Conservation (phyloP, 2,329 filamentous ascomycete species). For the Xylaria sp. region DNA sequence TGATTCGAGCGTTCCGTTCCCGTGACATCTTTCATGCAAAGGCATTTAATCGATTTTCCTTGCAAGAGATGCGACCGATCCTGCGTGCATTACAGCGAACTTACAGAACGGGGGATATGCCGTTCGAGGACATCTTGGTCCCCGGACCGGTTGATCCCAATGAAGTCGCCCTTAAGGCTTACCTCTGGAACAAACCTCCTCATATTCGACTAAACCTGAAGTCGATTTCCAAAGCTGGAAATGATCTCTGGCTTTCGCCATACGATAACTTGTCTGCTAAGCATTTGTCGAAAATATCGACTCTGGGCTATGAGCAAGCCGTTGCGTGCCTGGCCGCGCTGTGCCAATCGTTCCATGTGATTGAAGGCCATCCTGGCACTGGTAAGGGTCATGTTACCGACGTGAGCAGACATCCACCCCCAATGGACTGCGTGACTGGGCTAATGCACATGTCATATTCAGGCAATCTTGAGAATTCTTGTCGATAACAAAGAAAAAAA, state of each 20-base stretch:
- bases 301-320: slow-evolving; percentile 49
- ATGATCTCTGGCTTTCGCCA: neutral
- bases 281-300: slow-evolving; percentile 33
- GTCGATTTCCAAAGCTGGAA: neutral
- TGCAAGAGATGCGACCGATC: too few relatives aligned
- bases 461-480: slow-evolving; percentile 50
- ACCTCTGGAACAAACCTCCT: too few relatives aligned
- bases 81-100: too few relatives aligned
- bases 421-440: neutral
- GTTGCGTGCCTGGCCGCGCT: slow-evolving; percentile 45
- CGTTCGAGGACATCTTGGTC: too few relatives aligned
- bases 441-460: neutral
- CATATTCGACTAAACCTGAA: too few relatives aligned
- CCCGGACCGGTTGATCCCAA: too few relatives aligned
- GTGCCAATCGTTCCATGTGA: slow-evolving; percentile 48
- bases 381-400: slow-evolving; percentile 61
- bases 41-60: too few relatives aligned
- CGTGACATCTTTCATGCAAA: too few relatives aligned
- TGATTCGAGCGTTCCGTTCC: too few relatives aligned
- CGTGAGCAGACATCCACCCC: neutral
- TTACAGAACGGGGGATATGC: too few relatives aligned
- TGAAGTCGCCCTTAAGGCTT: too few relatives aligned
- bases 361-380: slow-evolving; percentile 67
- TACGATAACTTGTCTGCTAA: slow-evolving; percentile 12
- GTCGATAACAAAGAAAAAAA: too few relatives aligned